phyloP scores from a whole-genome alignment of 1,139 yeast species.

The Hanseniaspora sp. region DNA sequence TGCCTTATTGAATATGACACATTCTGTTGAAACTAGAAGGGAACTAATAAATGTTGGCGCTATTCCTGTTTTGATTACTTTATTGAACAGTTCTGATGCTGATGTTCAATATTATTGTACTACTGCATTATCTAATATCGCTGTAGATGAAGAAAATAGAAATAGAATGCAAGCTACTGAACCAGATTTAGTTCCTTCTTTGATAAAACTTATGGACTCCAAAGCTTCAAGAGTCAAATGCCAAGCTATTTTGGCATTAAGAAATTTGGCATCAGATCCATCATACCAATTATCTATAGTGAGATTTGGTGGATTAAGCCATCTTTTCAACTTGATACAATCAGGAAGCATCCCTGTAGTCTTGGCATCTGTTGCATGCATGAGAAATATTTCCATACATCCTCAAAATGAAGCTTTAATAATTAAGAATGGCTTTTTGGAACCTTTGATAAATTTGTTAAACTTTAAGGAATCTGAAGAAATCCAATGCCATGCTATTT shows the following conservation, averaged over 20 bases:
- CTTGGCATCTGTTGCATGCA: slow-evolving; percentile 95
- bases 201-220: slow-evolving; percentile 85
- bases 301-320: slow-evolving; percentile 89
- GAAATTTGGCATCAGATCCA: slow-evolving; percentile 92
- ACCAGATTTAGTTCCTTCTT: slow-evolving; percentile 81
- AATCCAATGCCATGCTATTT: slow-evolving; percentile 94
- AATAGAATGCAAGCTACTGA: slow-evolving; percentile 82
- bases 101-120: slow-evolving; percentile 98
- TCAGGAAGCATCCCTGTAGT: slow-evolving; percentile 87
- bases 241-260: slow-evolving; percentile 90
- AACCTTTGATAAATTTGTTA: slow-evolving; percentile 74
- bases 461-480: slow-evolving; percentile 86
- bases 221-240: slow-evolving; percentile 91
- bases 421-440: slow-evolving; percentile 89
- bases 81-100: slow-evolving; percentile 76
- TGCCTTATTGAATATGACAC: slow-evolving; percentile 94
- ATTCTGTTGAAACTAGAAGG: slow-evolving; percentile 89
- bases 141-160: slow-evolving; percentile 88
- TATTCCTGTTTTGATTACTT: slow-evolving; percentile 87
- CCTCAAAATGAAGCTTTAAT: slow-evolving; percentile 91
- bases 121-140: slow-evolving; percentile 90
- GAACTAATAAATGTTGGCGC: slow-evolving; percentile 97
- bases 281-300: slow-evolving; percentile 88
- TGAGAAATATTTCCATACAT: slow-evolving; percentile 90
- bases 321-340: slow-evolving; percentile 73